Conservation (phyloP, 768 basidiomycete species). For the Lentinula guzmanii region DNA sequence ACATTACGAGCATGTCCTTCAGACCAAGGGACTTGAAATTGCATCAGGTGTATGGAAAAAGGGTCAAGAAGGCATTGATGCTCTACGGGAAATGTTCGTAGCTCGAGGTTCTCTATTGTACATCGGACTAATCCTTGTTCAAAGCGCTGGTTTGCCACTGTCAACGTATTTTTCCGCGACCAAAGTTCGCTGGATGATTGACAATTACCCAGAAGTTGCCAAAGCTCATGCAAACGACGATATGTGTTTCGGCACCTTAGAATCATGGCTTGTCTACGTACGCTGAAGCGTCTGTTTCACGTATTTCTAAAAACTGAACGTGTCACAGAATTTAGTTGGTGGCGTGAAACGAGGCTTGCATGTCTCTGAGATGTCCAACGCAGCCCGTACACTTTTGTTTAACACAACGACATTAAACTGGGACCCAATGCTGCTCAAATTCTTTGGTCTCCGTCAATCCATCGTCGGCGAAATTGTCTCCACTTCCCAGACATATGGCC, state of each 20-base stretch:
- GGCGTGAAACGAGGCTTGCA: constrained; percentile 64
- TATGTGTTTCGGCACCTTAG: constrained; percentile 90
- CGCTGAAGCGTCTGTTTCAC: constrained; percentile 9
- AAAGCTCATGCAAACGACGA: constrained; percentile 77
- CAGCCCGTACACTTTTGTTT: constrained; percentile 91
- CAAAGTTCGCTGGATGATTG: constrained; percentile 96
- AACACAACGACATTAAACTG: constrained; percentile 78
- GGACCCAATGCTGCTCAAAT: constrained; percentile 77
- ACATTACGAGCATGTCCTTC: constrained; percentile 69
- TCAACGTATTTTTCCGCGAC: constrained; percentile 98
- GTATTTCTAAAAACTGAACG: neutral
- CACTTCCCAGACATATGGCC: constrained; percentile 89
- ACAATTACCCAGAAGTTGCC: constrained; percentile 70
- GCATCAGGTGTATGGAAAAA: constrained; percentile 58
- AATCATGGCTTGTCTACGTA: constrained; percentile 94
- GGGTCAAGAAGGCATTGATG: constrained; percentile 62
- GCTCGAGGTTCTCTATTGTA: neutral
- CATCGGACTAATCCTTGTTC: constrained; percentile 9
- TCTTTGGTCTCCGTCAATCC: constrained; percentile 75
- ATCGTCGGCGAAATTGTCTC: constrained; percentile 85
- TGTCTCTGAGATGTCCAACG: constrained; percentile 91
- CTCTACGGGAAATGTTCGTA: constrained; percentile 62
- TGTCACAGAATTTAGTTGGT: constrained; percentile 71
- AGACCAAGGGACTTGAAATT: constrained; percentile 67
- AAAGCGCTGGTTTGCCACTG: constrained; percentile 82